phyloP scores from a whole-genome alignment of 2,329 filamentous ascomycete species.

The Aspergillus tubingensis region DNA sequence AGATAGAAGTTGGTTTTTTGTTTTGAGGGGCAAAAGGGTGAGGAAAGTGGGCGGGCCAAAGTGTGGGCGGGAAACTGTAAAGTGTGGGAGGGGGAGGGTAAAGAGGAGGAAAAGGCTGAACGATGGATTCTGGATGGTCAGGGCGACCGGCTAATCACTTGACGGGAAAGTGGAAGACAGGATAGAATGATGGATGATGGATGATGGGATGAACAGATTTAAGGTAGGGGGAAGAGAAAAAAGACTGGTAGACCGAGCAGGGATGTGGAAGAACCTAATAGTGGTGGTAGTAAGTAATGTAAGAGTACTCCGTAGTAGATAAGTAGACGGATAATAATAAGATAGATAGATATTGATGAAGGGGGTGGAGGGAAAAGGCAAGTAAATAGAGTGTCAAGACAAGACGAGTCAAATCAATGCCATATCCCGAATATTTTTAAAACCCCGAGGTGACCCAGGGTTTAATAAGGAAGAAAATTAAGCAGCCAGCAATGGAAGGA shows the following conservation, averaged over 20 bases:
- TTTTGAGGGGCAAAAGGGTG: background rate
- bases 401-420: background rate
- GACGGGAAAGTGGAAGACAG: background rate
- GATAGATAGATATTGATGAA: too few relatives aligned
- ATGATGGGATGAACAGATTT: background rate
- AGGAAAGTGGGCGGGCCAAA: background rate
- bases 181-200: background rate
- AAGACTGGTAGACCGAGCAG: background rate
- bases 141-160: constrained; percentile 2
- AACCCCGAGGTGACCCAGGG: background rate
- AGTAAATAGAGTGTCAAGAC: background rate
- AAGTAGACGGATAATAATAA: too few relatives aligned
- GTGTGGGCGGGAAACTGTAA: background rate
- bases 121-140: constrained; percentile 1
- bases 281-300: background rate
- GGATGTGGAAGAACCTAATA: background rate
- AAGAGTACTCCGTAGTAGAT: background rate
- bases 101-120: background rate
- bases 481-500: background rate
- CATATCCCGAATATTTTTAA: too few relatives aligned
- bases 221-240: background rate
- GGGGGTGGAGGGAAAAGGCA: too few relatives aligned
- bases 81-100: background rate
- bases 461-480: background rate
- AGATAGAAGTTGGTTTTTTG: background rate